Evolutionary conservation across 1,284 basidiomycete species (phyloP).

Genomic region (Tausonia pullulans): DNA sequence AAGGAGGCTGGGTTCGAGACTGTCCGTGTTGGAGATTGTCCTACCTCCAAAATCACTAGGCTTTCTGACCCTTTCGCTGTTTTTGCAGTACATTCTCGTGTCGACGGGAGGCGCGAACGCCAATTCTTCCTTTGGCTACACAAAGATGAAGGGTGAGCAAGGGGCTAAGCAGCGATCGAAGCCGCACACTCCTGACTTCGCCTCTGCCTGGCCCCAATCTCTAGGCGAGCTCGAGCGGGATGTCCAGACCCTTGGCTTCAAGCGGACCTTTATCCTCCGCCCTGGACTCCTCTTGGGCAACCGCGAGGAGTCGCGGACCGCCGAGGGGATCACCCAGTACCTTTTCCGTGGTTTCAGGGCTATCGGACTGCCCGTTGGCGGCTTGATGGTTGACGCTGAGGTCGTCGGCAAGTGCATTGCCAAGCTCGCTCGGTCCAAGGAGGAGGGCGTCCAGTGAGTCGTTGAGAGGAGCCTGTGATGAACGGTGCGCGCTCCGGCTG

Average conservation of each 20-base stretch:
- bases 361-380: constrained; percentile 3
- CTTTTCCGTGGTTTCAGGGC: constrained; percentile 7
- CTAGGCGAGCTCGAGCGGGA: constrained; percentile 29
- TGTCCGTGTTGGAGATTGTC: constrained; percentile 19
- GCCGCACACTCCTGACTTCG: no score
- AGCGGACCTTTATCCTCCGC: constrained; percentile 27
- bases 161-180: no score
- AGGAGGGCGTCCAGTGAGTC: not conserved
- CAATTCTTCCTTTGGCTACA: constrained; percentile 24
- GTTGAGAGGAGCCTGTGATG: no score
- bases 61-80: not conserved
- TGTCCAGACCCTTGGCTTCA: constrained; percentile 27
- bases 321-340: constrained; percentile 2
- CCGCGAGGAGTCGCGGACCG: constrained; percentile 4
- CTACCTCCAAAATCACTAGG: not conserved
- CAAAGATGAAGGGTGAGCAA: constrained; percentile 23
- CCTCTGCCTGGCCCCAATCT: not conserved
- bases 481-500: no score
- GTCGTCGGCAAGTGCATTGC: constrained; percentile 10
- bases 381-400: not conserved
- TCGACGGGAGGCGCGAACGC: constrained; percentile 24
- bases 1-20: constrained; percentile 28
- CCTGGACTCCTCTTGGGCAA: constrained; percentile 28
- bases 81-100: constrained; percentile 28
- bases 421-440: not conserved